phyloP scores from a whole-genome alignment of 805 yeast species.

The Teunomyces stri region DNA sequence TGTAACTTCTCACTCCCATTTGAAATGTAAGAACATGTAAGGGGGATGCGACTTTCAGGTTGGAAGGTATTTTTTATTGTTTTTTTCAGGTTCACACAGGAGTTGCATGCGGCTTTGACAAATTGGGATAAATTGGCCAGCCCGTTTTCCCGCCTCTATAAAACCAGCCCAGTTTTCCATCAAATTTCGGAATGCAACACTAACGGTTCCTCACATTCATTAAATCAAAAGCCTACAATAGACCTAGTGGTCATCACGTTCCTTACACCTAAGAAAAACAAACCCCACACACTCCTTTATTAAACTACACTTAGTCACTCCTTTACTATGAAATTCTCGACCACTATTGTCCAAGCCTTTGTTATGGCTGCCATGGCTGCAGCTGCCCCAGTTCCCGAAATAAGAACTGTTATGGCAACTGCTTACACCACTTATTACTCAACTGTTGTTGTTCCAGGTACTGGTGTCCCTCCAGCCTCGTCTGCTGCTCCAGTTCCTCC shows the following conservation, averaged over 20 bases:
- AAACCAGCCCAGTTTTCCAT: background rate
- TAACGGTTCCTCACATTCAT: background rate
- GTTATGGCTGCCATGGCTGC: slow-evolving; percentile 11
- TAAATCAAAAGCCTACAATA: background rate
- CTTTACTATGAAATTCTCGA: slow-evolving; percentile 16
- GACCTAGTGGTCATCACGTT: background rate
- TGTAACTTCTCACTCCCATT: background rate
- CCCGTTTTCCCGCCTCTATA: background rate
- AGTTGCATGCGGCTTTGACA: background rate
- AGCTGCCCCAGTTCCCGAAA: slow-evolving; percentile 28
- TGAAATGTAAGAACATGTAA: background rate
- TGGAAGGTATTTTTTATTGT: background rate
- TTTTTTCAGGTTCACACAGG: background rate
- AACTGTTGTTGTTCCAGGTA: slow-evolving; percentile 13
- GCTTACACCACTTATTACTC: slow-evolving; percentile 16
- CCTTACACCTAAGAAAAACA: background rate
- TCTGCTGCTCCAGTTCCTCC: slow-evolving; percentile 10
- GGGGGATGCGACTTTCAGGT: background rate
- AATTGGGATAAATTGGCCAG: slow-evolving; percentile 3
- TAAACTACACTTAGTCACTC: slow-evolving; percentile 5
- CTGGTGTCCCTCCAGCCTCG: slow-evolving; percentile 13
- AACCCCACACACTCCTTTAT: background rate
- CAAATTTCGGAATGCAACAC: background rate
- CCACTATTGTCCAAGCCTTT: slow-evolving; percentile 14
- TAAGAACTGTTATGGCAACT: slow-evolving; percentile 24